A percentile compares a stretch with the other conserved stretches of the same genome.
These are phyloP conservation scores for Blastobotrys proliferans DNA, from an alignment of 1,139 yeast genomes.

Conservation along the genomic window DNA sequence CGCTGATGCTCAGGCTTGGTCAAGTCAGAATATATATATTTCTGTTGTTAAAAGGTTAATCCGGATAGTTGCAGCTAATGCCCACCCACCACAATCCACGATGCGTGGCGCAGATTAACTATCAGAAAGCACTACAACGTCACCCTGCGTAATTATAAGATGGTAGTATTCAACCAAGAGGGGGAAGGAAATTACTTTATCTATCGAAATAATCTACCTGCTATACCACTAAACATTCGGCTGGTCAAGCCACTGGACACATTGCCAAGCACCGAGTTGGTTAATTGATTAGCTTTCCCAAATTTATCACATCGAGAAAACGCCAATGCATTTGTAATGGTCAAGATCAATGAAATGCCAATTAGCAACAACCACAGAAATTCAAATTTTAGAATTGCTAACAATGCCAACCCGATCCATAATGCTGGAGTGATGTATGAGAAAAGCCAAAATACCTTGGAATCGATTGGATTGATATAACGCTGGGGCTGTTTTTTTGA, in stretches of 20 bases:
- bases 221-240: slow-evolving; percentile 18
- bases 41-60: no score
- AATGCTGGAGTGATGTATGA: slow-evolving; percentile 68
- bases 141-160: no score
- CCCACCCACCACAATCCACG: no score
- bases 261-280: slow-evolving; percentile 41
- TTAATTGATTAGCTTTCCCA: slow-evolving; percentile 67
- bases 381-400: slow-evolving; percentile 75
- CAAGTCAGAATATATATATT: no score
- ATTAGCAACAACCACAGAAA: slow-evolving; percentile 52
- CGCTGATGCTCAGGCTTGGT: no score
- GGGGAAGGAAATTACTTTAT: no score
- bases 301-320: slow-evolving; percentile 89
- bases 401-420: slow-evolving; percentile 69
- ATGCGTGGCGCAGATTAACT: no score
- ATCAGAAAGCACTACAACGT: no score
- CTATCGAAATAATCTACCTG: slow-evolving; percentile 18
- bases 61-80: no score
- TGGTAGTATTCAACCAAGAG: no score
- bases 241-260: slow-evolving; percentile 28
- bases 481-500: slow-evolving; percentile 50
- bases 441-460: slow-evolving; percentile 81
- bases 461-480: slow-evolving; percentile 85
- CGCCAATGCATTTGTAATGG: slow-evolving; percentile 80
- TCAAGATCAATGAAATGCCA: slow-evolving; percentile 58